phyloP scores from a whole-genome alignment of 1,139 yeast species.

The Arxiozyma slooffiae region DNA sequence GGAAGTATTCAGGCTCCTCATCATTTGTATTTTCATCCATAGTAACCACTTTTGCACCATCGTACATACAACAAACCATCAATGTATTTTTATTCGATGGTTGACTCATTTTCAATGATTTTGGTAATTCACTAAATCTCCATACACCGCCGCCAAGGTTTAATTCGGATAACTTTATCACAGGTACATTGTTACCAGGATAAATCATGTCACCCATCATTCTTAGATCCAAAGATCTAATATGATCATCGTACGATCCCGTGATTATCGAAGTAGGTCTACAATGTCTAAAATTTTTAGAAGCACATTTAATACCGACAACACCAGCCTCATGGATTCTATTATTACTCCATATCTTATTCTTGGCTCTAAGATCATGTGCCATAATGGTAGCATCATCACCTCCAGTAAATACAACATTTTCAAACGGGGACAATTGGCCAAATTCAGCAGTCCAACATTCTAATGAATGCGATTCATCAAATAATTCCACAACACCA shows the following conservation, averaged over 20 bases:
- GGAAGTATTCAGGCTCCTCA: conserved; percentile 22
- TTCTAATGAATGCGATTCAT: conserved; percentile 53
- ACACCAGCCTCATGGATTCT: conserved; percentile 82
- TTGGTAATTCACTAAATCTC: conserved; percentile 65
- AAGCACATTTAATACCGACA: conserved; percentile 47
- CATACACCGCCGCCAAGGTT: conserved; percentile 91
- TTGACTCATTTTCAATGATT: conserved; percentile 25
- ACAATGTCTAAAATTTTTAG: conserved; percentile 17
- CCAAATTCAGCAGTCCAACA: conserved; percentile 88
- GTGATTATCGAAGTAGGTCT: conserved; percentile 61
- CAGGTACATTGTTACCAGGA: conserved; percentile 27
- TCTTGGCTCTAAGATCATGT: conserved; percentile 53
- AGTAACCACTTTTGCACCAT: conserved; percentile 67
- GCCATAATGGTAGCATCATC: conserved; percentile 75
- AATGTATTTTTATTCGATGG: conserved; percentile 33
- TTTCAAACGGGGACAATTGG: conserved; percentile 39
- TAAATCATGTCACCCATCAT: conserved; percentile 31
- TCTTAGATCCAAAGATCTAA: conserved; percentile 63
- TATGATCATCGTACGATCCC: conserved; percentile 82
- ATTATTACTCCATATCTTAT: conserved; percentile 45
- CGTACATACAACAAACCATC: conserved; percentile 87
- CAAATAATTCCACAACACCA: conserved; percentile 6
- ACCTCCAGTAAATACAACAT: conserved; percentile 78
- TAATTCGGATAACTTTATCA: conserved; percentile 28
- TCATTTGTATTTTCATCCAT: conserved; percentile 22